Evolutionary conservation across 257 asterid species (phyloP), one percentile per base, ranked within the genome.

Genomic region (Sherardia arvensis): DNA sequence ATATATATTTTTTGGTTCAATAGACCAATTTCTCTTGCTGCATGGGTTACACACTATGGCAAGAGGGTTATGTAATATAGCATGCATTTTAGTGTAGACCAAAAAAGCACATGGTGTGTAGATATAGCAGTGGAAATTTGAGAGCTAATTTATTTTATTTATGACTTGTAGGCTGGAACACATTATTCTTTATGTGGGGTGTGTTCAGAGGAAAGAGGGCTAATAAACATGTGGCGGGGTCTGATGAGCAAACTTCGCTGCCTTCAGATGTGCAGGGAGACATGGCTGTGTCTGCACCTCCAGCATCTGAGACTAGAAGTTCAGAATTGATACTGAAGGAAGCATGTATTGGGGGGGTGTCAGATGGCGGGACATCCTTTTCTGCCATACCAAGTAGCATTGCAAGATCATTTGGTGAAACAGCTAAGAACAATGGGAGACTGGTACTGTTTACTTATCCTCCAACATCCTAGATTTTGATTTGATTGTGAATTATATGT

Each of bases 111-210:
- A 11, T 2, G 47, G 4, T 38, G 29, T 27, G 7, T 29, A 1
- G 53, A n/a, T 47, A 17, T 45, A 45, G n/a, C 34, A 15, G 23
- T 28, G 62, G 62, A 29, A 2, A 7, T 28, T 7, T 9, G 62
- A 55, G 22, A 30, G n/a, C 38, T 51, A 29, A 66, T 61, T 43
- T 22, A n/a, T 51, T 7, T 32, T 69, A 34, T 51, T 1, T 36
- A n/a, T 33, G 22, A 29, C 68, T 69, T 49, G 51, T 34, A 91
- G 97, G 95, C 69, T 92, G 97, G 95, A 85, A 92, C 78, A 81
- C 73, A 84, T 54, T 85, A 62, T 84, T 77, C 83, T 92, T 83
- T 77, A 66, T 92, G 40, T 89, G 97, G 97, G 97, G 95, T 53
- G 95, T 87, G 64, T 88, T 91, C 66, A 82, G 91, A 77, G 96